Evolutionary conservation across 177 flowering plant genomes (phyloP), one percentile per base, ranked within the genome.

Genomic region (Tripterygium wilfordii): DNA sequence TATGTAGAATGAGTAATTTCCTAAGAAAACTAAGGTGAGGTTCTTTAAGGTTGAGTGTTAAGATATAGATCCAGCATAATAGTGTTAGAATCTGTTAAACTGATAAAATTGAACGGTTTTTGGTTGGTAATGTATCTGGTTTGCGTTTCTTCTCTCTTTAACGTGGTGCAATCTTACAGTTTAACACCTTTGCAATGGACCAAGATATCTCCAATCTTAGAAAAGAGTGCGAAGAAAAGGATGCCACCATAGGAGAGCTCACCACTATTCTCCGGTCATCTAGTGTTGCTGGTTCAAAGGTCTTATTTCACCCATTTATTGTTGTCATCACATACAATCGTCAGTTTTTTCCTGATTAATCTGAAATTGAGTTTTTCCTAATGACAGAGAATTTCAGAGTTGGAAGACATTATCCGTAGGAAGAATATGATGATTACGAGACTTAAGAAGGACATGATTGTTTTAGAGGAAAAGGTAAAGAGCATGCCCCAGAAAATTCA

Each of bases 401-500:
- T 91, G 52, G 98, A 91, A 72, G 92, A 81, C 33, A 62, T 83
- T 5, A 63, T 91, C 22, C 74, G 69, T 4, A 70, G 90, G 66
- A 91, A 91, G 69, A 85, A 79, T 51, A 52, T 58, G 56, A 65
- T 58, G 13, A 79, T 88, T 49, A 68, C 70, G 41, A 83, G 65
- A 52, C 63, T 88, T 30, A 80, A 70, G 69, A 88, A 82, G 71
- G 95, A 91, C 59, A 59, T 79, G 71, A 36, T 63, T 37, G 67
- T 78, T 46, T 76, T 88, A 12, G 98, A 88, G 57, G 84, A 83
- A 54, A 78, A 90, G 96, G 96, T 84, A 42, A 49, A 61, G 22
- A n/a, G n/a, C n/a, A n/a, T n/a, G n/a, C n/a, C n/a, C n/a, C n/a
- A n/a, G n/a, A 42, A 18, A 35, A 17, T 5, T 15, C 8, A 25